Conservation (phyloP, 2,329 filamentous ascomycete genomes). For the Apiospora aurea region DNA sequence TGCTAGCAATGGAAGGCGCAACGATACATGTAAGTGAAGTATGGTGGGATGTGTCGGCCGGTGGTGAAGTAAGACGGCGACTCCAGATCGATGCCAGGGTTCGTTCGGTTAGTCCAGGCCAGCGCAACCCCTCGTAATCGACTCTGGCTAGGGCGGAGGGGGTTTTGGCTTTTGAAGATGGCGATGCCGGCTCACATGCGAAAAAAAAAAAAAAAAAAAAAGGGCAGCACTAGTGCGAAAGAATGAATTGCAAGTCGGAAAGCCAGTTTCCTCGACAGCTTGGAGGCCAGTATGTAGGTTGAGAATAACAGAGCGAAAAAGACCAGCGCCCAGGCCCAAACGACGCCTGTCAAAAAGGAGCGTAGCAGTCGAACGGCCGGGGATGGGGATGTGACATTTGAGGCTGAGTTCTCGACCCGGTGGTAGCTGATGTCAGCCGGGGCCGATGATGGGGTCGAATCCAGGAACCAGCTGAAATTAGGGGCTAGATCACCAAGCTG, state of each 20-base stretch:
- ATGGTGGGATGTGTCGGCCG: neutral
- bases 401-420: constrained; percentile 12
- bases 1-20: constrained; percentile 1
- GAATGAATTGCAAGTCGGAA: constrained; percentile 19
- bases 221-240: neutral
- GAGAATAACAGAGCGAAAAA: neutral
- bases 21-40: neutral
- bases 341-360: neutral
- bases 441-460: neutral
- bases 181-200: constrained; percentile 22
- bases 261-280: constrained; percentile 21
- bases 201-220: no score
- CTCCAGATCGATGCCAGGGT: neutral
- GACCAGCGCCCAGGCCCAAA: neutral
- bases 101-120: neutral
- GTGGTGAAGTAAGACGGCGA: neutral
- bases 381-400: constrained; percentile 1
- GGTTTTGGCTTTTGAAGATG: neutral
- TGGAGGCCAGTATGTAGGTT: neutral
- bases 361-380: neutral
- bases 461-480: constrained; percentile 20
- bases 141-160: no score
- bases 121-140: neutral
- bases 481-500: neutral
- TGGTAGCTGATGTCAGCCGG: constrained; percentile 15